Percentiles rank a stretch among this genome's conserved stretches.
Conservation (phyloP, 306 rosid species). For the Ormosia emarginata region DNA sequence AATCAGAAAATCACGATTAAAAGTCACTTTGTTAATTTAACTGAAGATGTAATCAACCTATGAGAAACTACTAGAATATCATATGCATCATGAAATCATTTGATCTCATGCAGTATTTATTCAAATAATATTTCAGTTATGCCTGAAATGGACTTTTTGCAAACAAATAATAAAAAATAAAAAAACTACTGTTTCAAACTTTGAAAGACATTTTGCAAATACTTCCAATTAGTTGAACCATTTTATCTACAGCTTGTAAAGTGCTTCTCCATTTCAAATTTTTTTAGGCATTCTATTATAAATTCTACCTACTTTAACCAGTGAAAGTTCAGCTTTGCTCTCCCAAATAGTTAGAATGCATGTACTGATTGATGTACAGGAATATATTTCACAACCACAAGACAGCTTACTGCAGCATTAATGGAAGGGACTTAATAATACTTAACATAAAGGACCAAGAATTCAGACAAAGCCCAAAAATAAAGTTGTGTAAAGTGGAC, state of each 20-base stretch:
- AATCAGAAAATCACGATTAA: not conserved
- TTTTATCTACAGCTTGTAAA: not conserved
- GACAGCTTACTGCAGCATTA: not conserved
- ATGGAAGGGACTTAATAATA: not conserved
- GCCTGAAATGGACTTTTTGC: not conserved
- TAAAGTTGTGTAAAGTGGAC: not conserved
- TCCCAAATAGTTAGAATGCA: not conserved
- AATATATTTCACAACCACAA: not conserved
- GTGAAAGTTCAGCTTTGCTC: not conserved
- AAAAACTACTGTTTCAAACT: not conserved
- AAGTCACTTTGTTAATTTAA: not conserved
- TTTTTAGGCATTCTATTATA: not conserved
- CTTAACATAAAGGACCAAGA: not conserved
- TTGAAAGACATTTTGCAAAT: slow-evolving; percentile 31
- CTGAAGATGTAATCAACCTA: not conserved
- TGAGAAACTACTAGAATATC: not conserved
- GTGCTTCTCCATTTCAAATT: not conserved
- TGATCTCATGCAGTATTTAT: not conserved
- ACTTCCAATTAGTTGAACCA: not conserved
- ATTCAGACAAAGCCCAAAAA: not conserved
- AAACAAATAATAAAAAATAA: not conserved
- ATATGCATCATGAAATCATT: not conserved
- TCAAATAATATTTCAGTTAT: not conserved
- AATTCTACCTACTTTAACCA: not conserved
- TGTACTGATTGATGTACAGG: not conserved